Evolutionary conservation across 2,329 filamentous ascomycete genomes (phyloP), one percentile per base, ranked within the genome.

Genomic region (Chrysoporthe puriensis): DNA sequence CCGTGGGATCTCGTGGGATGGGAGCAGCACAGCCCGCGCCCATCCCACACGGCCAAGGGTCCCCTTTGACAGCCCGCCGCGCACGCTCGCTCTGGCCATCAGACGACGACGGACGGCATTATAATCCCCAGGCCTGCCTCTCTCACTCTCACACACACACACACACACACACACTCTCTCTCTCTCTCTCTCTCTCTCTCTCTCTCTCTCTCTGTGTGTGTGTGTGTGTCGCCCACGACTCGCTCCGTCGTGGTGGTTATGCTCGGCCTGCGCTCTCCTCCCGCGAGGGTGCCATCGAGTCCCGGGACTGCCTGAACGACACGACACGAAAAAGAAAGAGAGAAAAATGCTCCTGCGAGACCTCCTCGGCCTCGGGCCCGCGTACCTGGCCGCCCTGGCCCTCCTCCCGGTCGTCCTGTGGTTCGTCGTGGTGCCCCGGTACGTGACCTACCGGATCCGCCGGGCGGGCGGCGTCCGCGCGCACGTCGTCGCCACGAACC

Each of bases 391-490:
- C 34, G 67, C 54, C 2, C 34, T 70, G 11, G 52, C 65, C 13
- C 48, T 74, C 14, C 54, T 42, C 36, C 48, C 62, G 43, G 43
- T 73, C 16, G 40, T 71, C 13, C 42, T 70, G 40, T 71, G 71
- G 52, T 73, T 73, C 34, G 68, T 73, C 32, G 58, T 70, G n/a
- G 68, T 71, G 46, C 72, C 72, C 50, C 69, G 66, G 56, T 56
- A 71, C 18, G 75, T 72, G 54, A 75, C 72, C 66, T 70, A 64
- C 69, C 71, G 70, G 26, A 77, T 81, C 52, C 73, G 73, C 32
- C 75, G 72, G 40, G 70, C 73, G 56, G 77, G 78, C 5, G 78
- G 77, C 50, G 74, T 76, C 34, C 73, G 77, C 21, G 77, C 78
- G 4, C 73, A 76, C 4, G 57, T 74, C 1, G 60, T 80, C 7